Evolutionary conservation across 1,284 basidiomycete species (phyloP).

Genomic region (Agaricales sp.): DNA sequence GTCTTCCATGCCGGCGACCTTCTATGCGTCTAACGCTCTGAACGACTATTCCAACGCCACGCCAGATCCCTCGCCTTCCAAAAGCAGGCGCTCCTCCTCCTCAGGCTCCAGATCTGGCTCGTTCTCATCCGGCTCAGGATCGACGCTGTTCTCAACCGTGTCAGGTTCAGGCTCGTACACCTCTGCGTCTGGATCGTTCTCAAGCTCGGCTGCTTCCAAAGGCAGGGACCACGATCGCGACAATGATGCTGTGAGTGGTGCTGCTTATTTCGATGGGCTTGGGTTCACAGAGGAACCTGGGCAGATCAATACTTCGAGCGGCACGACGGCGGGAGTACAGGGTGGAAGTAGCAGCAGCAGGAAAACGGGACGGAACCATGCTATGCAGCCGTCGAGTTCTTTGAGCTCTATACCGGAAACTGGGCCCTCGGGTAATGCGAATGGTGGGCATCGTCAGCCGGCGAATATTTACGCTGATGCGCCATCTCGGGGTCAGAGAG

Average conservation of each 20-base stretch:
- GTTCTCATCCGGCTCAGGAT: no score
- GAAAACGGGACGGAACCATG: background rate
- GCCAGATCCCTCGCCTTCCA: no score
- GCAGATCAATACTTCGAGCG: background rate
- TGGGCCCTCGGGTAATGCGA: background rate
- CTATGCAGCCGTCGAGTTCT: background rate
- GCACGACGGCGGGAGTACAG: no score
- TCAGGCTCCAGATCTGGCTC: constrained; percentile 17
- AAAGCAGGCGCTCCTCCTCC: constrained; percentile 17
- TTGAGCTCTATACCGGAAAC: background rate
- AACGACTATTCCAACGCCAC: no score
- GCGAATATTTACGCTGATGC: background rate
- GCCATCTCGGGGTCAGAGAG: background rate
- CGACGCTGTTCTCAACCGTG: no score
- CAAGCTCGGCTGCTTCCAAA: background rate
- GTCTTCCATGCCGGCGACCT: no score
- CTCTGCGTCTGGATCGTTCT: background rate
- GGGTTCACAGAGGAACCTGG: background rate
- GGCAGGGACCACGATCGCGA: background rate
- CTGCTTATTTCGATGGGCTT: no score
- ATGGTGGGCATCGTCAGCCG: background rate
- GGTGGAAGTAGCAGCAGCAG: no score
- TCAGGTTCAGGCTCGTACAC: background rate
- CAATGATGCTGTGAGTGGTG: no score
- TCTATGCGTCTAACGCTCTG: no score